A percentile compares a stretch with the other conserved stretches of the same genome.
These are phyloP conservation scores for Russula sp. DNA, from an alignment of 768 basidiomycete genomes.

Conservation along the genomic window DNA sequence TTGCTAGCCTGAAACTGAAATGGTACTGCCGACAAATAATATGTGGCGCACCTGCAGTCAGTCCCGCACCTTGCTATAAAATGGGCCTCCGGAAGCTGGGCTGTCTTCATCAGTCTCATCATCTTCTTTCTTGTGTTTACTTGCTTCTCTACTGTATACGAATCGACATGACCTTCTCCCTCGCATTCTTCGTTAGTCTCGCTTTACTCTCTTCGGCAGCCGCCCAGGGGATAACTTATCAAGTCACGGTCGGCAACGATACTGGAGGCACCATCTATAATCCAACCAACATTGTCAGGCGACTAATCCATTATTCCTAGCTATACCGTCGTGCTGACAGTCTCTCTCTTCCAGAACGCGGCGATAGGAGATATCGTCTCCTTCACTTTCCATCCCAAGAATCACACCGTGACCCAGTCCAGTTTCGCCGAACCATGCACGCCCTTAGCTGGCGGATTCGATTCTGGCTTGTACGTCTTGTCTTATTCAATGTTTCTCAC, in stretches of 20 bases:
- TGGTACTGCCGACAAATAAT: too few relatives aligned
- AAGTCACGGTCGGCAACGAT: conserved; percentile 6
- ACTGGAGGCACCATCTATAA: not conserved
- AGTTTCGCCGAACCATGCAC: conserved; percentile 43
- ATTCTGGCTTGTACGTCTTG: conserved; percentile 47
- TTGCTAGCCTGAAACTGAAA: too few relatives aligned
- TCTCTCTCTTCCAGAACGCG: conserved; percentile 11
- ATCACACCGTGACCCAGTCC: conserved; percentile 53
- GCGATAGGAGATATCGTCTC: conserved; percentile 37
- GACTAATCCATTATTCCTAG: not conserved
- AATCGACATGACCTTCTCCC: not conserved
- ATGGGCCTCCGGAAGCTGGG: not conserved
- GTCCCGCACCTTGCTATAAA: too few relatives aligned
- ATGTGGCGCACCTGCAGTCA: too few relatives aligned
- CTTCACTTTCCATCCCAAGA: conserved; percentile 50
- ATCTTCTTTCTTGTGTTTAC: not conserved
- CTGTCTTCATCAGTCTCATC: not conserved
- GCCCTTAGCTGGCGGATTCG: conserved; percentile 39
- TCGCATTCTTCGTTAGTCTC: not conserved
- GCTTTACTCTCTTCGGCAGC: conserved; percentile 1
- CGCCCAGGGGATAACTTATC: not conserved
- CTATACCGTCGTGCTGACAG: not conserved
- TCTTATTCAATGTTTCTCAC: not conserved
- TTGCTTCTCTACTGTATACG: not conserved
- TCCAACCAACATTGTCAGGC: conserved; percentile 6